phyloP scores from a whole-genome alignment of 495 filamentous ascomycete genomes.

The Hypoxylon fragiforme region DNA sequence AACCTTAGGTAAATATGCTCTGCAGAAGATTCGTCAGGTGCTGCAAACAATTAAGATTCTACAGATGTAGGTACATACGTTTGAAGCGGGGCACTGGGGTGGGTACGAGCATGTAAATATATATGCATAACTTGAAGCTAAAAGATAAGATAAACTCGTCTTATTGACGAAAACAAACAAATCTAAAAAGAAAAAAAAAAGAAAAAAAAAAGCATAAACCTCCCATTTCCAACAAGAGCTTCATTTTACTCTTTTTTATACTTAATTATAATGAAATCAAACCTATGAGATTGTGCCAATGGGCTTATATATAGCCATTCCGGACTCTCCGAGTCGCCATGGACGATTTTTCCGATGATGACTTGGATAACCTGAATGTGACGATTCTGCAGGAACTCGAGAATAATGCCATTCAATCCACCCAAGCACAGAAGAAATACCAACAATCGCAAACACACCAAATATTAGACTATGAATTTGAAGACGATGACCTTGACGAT shows the following conservation, averaged over 20 bases:
- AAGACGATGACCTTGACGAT: constrained; percentile 44
- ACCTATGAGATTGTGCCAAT: constrained; percentile 27
- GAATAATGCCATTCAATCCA: constrained; percentile 51
- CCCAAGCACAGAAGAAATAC: constrained; percentile 45
- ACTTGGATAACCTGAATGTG: constrained; percentile 50
- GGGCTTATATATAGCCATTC: constrained; percentile 31
- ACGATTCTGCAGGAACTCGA: constrained; percentile 50
- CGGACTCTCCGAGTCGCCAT: constrained; percentile 41
- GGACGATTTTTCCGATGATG: constrained; percentile 55
- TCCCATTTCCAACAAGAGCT: too few species aligned
- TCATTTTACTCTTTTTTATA: too few species aligned
- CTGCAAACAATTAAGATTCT: too few species aligned
- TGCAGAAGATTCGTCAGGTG: too few species aligned
- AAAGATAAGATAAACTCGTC: constrained; percentile 8
- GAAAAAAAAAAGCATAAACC: not conserved
- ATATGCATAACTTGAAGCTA: too few species aligned
- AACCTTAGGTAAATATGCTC: too few species aligned
- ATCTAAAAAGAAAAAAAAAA: too few species aligned
- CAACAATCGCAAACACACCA: constrained; percentile 31
- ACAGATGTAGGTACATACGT: too few species aligned
- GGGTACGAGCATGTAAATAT: too few species aligned
- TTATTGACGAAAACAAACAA: constrained; percentile 2
- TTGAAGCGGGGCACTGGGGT: too few species aligned
- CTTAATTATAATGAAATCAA: not conserved
- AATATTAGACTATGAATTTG: constrained; percentile 23